phyloP scores from a whole-genome alignment of 352 stramenopile genomes.

The Phytopythium montanum region DNA sequence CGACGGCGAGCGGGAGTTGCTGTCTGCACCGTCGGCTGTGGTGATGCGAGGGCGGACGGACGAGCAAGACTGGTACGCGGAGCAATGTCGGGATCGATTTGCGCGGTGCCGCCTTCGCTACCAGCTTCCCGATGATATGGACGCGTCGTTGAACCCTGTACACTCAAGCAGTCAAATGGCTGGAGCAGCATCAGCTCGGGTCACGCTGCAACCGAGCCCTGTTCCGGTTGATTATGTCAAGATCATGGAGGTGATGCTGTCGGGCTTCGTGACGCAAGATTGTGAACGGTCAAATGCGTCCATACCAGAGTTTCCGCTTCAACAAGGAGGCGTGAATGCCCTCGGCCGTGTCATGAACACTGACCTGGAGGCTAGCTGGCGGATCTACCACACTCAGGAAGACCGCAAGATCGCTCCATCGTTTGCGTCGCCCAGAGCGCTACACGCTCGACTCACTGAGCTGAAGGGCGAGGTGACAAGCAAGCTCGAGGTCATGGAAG shows the following conservation, averaged over 20 bases:
- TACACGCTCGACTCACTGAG: background rate
- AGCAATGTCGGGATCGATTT: background rate
- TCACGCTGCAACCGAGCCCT: background rate
- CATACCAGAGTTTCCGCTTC: background rate
- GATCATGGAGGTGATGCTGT: background rate
- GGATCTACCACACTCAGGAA: conserved; percentile 22
- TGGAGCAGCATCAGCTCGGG: too few relatives aligned
- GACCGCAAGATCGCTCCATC: conserved; percentile 4
- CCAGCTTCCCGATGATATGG: background rate
- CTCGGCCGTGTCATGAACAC: conserved; percentile 34
- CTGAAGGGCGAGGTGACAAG: conserved; percentile 10
- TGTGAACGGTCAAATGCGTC: background rate
- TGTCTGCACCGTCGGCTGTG: too few relatives aligned
- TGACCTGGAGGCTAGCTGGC: conserved; percentile 42
- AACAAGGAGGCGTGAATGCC: conserved; percentile 7
- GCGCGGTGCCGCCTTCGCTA: conserved; percentile 1
- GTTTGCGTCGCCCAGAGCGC: background rate
- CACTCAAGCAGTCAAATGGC: background rate
- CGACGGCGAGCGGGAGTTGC: too few relatives aligned
- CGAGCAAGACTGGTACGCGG: conserved; percentile 18
- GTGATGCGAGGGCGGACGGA: conserved; percentile 11
- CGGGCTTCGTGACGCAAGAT: background rate
- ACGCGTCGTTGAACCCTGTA: background rate
- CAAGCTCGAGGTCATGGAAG: conserved; percentile 13
- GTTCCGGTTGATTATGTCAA: background rate